Percentiles rank a stretch among this genome's conserved stretches.
Evolutionary conservation across 2,329 filamentous ascomycete genomes (phyloP).

Genomic region (Cladosporium cucumerinum): DNA sequence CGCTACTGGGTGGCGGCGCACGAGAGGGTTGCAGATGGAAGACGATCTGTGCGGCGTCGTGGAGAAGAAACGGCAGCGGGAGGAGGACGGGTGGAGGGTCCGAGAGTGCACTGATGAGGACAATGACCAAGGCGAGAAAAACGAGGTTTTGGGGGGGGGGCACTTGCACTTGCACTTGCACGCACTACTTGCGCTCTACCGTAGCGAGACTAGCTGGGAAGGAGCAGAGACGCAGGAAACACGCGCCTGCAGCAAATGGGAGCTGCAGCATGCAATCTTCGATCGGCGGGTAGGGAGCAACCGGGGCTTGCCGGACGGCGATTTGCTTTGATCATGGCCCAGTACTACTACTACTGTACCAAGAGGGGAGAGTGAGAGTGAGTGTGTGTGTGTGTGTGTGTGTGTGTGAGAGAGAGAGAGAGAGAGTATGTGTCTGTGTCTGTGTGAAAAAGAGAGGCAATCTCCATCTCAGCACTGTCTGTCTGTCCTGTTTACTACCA

Average conservation of each 20-base stretch:
- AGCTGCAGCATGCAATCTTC: slow-evolving; percentile 12
- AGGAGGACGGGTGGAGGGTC: slow-evolving; percentile 5
- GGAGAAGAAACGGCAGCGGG: slow-evolving; percentile 16
- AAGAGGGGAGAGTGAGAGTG: background rate
- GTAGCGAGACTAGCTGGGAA: background rate
- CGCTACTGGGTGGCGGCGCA: slow-evolving; percentile 9
- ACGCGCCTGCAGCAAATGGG: slow-evolving; percentile 4
- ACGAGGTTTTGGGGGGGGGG: slow-evolving; percentile 5
- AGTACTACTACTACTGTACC: background rate
- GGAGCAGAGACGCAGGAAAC: background rate
- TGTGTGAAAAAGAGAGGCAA: too few species aligned
- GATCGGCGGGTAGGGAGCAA: slow-evolving; percentile 8
- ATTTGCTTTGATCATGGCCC: slow-evolving; percentile 3
- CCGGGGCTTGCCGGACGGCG: background rate
- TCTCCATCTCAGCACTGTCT: background rate
- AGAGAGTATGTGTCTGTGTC: too few species aligned
- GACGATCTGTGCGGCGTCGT: slow-evolving; percentile 14
- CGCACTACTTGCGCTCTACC: too few species aligned
- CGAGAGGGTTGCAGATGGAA: slow-evolving; percentile 13
- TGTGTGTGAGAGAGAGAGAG: too few species aligned
- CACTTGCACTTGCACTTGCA: background rate
- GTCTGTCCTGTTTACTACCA: too few species aligned
- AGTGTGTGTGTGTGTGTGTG: too few species aligned
- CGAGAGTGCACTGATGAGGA: slow-evolving; percentile 3
- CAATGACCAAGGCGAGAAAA: background rate